phyloP scores from a whole-genome alignment of 139 green algal species.

The Tetradesmus lagerheimii region DNA sequence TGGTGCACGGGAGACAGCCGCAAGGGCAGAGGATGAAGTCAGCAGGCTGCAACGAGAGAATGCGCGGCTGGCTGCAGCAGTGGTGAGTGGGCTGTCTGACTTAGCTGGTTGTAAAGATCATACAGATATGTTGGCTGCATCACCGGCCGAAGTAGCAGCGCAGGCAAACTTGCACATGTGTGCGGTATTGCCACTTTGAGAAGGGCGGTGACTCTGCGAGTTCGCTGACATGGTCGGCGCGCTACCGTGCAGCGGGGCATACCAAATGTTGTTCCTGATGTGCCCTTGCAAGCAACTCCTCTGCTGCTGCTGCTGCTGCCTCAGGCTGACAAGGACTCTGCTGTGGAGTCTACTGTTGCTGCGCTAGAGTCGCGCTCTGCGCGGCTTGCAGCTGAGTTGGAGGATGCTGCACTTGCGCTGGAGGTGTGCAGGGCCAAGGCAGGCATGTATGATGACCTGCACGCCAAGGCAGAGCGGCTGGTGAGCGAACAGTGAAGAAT shows the following conservation, averaged over 20 bases:
- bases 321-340: conserved; percentile 11
- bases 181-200: too few relatives aligned
- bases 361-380: neutral
- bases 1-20: conserved; percentile 16
- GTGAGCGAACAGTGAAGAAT: neutral
- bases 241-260: too few relatives aligned
- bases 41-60: conserved; percentile 34
- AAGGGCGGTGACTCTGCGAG: too few relatives aligned
- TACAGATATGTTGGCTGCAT: too few relatives aligned
- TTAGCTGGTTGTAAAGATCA: too few relatives aligned
- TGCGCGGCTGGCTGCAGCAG: conserved; percentile 7
- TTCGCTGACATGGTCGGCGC: too few relatives aligned
- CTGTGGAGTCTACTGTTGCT: neutral
- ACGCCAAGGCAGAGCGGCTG: conserved; percentile 28
- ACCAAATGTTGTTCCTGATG: too few relatives aligned
- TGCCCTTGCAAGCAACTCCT: neutral
- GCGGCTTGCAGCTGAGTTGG: conserved; percentile 17
- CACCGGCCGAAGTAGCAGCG: too few relatives aligned
- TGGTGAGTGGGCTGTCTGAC: conserved; percentile 11
- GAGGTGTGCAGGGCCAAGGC: conserved; percentile 25
- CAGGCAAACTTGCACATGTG: too few relatives aligned
- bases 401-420: conserved; percentile 1
- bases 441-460: conserved; percentile 25
- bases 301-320: neutral
- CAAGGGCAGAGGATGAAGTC: neutral